phyloP scores from a whole-genome alignment of 345 rosid genomes.

The Dipteronia sinensis region DNA sequence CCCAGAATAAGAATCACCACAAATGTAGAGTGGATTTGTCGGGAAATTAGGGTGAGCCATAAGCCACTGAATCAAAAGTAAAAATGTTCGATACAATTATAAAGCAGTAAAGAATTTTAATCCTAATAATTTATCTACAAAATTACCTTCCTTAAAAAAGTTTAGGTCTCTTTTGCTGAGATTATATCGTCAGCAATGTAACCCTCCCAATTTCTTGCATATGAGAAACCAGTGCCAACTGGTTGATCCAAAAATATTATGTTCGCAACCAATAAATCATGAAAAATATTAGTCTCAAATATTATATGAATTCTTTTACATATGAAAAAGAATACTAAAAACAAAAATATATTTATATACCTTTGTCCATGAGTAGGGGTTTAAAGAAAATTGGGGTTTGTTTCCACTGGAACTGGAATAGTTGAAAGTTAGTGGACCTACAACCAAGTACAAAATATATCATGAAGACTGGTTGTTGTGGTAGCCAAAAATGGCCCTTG shows the following conservation, averaged over 20 bases:
- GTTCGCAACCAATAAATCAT: conserved; percentile 29
- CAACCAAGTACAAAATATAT: not conserved
- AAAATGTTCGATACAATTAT: not conserved
- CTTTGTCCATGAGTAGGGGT: conserved; percentile 40
- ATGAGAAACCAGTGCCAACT: conserved; percentile 44
- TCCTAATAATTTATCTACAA: too few species aligned
- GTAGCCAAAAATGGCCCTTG: too few species aligned
- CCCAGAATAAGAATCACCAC: conserved; percentile 42
- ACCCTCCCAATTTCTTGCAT: conserved; percentile 24
- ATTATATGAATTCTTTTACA: too few species aligned
- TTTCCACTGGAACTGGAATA: conserved; percentile 19
- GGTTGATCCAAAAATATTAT: conserved; percentile 42
- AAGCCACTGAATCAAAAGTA: conserved; percentile 33
- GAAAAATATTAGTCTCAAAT: too few species aligned
- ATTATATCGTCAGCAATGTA: conserved; percentile 15
- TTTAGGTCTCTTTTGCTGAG: conserved; percentile 9
- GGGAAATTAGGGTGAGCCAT: conserved; percentile 31
- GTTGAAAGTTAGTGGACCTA: conserved; percentile 40
- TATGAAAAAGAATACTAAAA: not conserved
- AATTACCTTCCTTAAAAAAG: conserved; percentile 33
- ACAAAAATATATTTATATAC: not conserved
- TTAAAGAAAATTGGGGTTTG: conserved; percentile 20
- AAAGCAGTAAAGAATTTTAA: too few species aligned
- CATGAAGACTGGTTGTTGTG: too few species aligned
- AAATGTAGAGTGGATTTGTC: conserved; percentile 32